Evolutionary conservation across 495 filamentous ascomycete species (phyloP), one percentile per base, ranked within the genome.

Genomic region (Podospora bellae-mahoneyi): DNA sequence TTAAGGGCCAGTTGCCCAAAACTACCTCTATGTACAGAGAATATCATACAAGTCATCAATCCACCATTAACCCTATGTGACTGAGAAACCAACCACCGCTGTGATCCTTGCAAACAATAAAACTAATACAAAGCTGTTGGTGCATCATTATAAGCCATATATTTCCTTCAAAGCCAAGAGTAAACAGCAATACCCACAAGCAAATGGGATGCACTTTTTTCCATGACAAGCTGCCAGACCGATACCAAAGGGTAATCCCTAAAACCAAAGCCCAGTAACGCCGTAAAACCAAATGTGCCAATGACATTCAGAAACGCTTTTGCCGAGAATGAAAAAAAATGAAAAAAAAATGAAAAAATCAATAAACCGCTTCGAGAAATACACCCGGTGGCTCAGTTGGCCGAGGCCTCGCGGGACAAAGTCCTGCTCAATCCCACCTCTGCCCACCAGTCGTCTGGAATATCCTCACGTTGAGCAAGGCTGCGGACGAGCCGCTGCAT

Each of bases 381-480:
- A 48, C 39, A 6, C 7, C 39, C 0, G 2, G 7, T 0, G 7
- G 39, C 13, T 48, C 39, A 78, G 54, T 73, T 78, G 4, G 68
- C 64, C 44, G 72, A 72, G 18, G 71, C 72, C 39, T 82, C 82
- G 23, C 79, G 81, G n/a, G 80, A 78, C 70, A 85, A 77, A 16
- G 83, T 87, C 70, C 87, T 85, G 67, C 82, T 86, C 61, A 93
- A 81, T 4, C 91, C 91, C 66, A 86, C 89, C 69, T 86, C 85
- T 60, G 84, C 85, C 91, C 91, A 94, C 88, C 88, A 92, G 62
- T 89, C 85, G 60, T 92, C 90, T 0, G 90, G 89, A 68, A 93
- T 87, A 72, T 92, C 89, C 71, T 89, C 84, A 9, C 90, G 80
- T 10, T 86, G 81, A 60, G 87, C 85, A 68, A 93, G 82, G 32